A percentile compares a stretch with the other conserved stretches of the same genome.
Evolutionary conservation across 768 basidiomycete genomes (phyloP).

Genomic region (Boletus sp.): DNA sequence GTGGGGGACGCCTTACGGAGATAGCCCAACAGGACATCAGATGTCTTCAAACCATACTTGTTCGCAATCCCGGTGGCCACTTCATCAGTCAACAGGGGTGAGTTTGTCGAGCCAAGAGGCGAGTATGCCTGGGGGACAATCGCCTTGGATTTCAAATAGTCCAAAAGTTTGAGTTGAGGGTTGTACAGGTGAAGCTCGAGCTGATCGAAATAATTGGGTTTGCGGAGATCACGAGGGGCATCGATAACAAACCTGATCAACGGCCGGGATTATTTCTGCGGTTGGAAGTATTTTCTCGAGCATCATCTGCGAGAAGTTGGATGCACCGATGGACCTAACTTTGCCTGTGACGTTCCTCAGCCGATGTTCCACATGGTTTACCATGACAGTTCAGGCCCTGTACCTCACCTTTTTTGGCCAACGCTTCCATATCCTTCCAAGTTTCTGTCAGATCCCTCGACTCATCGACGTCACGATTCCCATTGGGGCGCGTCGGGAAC

Average conservation of each 20-base stretch:
- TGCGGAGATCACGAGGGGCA: not conserved
- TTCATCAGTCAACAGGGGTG: conserved; percentile 64
- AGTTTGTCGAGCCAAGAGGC: conserved; percentile 68
- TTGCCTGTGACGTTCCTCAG: conserved; percentile 45
- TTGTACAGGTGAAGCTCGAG: conserved; percentile 74
- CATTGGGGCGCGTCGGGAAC: conserved; percentile 57
- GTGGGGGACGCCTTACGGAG: conserved; percentile 40
- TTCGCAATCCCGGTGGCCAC: conserved; percentile 55
- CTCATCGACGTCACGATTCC: conserved; percentile 64
- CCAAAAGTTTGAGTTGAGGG: conserved; percentile 65
- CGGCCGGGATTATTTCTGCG: conserved; percentile 66
- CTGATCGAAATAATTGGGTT: conserved; percentile 30
- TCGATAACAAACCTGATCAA: conserved; percentile 57
- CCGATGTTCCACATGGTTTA: conserved; percentile 1
- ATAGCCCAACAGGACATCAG: conserved; percentile 62
- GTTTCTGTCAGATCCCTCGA: conserved; percentile 68
- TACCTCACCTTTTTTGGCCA: conserved; percentile 56
- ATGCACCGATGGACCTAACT: conserved; percentile 64
- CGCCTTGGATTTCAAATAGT: conserved; percentile 58
- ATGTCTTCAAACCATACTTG: conserved; percentile 49
- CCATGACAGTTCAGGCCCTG: not conserved
- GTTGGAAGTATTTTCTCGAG: conserved; percentile 67
- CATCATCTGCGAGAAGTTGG: conserved; percentile 68
- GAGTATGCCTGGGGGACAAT: conserved; percentile 80
- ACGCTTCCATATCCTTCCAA: conserved; percentile 80